Conservation (phyloP, 148 eudicot species). For the Amaranthus palmeri region DNA sequence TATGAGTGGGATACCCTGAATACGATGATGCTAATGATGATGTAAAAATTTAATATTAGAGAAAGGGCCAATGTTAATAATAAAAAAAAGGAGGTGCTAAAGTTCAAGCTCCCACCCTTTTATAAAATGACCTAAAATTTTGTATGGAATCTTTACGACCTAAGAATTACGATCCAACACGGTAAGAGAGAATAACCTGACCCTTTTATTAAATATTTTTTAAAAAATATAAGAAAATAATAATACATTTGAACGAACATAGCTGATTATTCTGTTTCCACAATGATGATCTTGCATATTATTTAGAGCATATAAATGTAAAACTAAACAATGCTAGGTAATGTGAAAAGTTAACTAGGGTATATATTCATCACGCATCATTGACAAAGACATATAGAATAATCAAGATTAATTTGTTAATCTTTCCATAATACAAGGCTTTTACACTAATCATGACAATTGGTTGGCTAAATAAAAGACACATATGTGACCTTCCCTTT, state of each 20-base stretch:
- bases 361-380: not conserved
- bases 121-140: too few species aligned
- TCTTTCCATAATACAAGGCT: not conserved
- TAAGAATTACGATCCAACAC: too few species aligned
- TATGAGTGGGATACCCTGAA: too few species aligned
- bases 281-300: not conserved
- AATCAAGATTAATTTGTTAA: constrained; percentile 12
- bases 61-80: too few species aligned
- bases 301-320: constrained; percentile 1
- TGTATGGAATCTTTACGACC: too few species aligned
- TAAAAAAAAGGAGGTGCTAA: too few species aligned
- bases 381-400: not conserved
- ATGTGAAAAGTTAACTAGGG: not conserved
- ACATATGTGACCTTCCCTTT: constrained; percentile 18
- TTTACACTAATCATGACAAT: constrained; percentile 21
- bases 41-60: too few species aligned
- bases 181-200: too few species aligned
- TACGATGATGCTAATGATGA: too few species aligned
- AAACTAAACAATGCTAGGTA: not conserved
- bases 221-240: not conserved
- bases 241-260: not conserved
- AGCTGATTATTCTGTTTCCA: too few species aligned
- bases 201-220: too few species aligned
- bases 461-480: constrained; percentile 15
- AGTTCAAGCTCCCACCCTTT: too few species aligned